phyloP scores from a whole-genome alignment of 306 rosid genomes.

The Rosa multiflora region DNA sequence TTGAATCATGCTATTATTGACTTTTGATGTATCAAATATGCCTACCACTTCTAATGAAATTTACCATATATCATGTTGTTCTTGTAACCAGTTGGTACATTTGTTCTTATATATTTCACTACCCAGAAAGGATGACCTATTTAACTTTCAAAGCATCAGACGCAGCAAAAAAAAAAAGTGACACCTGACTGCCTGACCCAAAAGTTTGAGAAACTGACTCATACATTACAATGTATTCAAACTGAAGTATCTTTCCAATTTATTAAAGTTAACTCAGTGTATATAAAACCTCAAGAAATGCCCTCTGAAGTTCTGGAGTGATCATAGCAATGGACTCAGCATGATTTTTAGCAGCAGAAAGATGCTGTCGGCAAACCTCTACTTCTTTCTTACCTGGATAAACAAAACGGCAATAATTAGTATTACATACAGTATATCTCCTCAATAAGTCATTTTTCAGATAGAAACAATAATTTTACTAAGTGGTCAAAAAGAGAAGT shows the following conservation, averaged over 20 bases:
- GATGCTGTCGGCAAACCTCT: slow-evolving; percentile 52
- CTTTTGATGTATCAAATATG: neutral
- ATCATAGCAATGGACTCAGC: slow-evolving; percentile 76
- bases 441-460: neutral
- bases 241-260: neutral
- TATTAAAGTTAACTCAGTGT: neutral
- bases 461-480: neutral
- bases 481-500: neutral
- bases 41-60: neutral
- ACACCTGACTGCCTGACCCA: neutral
- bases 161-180: neutral
- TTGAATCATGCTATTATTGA: neutral
- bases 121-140: neutral
- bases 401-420: slow-evolving; percentile 10
- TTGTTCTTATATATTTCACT: neutral
- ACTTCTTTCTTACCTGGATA: slow-evolving; percentile 68
- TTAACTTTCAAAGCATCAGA: neutral
- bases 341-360: slow-evolving; percentile 47
- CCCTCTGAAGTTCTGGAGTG: slow-evolving; percentile 71
- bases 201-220: neutral
- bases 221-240: neutral
- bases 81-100: neutral
- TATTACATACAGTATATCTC: neutral
- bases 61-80: neutral
- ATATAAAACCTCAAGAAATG: slow-evolving; percentile 74